These are phyloP conservation scores for Trichoderma harzianum DNA, from an alignment of 2,329 filamentous ascomycete genomes.

Conservation along the genomic window DNA sequence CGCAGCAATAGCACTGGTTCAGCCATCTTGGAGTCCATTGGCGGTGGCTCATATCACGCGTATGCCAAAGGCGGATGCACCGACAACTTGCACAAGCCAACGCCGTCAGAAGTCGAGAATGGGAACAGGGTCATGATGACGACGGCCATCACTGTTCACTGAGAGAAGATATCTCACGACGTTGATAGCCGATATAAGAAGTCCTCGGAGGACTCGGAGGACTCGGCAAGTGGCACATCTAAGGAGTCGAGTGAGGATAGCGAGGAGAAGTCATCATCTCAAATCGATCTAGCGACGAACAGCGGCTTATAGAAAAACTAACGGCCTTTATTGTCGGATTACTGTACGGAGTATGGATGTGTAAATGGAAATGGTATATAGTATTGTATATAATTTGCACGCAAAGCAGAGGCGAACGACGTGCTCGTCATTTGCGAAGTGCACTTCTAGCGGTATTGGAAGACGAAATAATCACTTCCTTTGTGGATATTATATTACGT, in stretches of 20 bases:
- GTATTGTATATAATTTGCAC: background rate
- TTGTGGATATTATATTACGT: background rate
- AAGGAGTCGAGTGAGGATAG: background rate
- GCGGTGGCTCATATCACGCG: constrained; percentile 8
- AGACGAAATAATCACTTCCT: background rate
- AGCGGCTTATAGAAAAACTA: background rate
- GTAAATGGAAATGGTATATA: background rate
- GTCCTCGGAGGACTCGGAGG: background rate
- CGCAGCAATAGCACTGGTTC: background rate
- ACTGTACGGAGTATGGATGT: background rate
- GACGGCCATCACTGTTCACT: constrained; percentile 4
- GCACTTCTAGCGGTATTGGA: background rate
- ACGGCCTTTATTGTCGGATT: background rate
- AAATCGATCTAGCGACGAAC: background rate
- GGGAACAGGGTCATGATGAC: constrained; percentile 9
- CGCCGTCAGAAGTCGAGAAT: constrained; percentile 3
- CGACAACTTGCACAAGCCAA: background rate
- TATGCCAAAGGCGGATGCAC: constrained; percentile 1
- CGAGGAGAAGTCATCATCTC: background rate
- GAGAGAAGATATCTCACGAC: background rate
- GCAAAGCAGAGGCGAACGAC: background rate
- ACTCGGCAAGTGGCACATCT: background rate
- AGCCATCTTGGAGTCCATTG: background rate
- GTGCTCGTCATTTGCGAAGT: background rate
- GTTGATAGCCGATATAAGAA: background rate